Evolutionary conservation across 345 rosid species (phyloP).

Genomic region (Eucalyptus tenuipes): DNA sequence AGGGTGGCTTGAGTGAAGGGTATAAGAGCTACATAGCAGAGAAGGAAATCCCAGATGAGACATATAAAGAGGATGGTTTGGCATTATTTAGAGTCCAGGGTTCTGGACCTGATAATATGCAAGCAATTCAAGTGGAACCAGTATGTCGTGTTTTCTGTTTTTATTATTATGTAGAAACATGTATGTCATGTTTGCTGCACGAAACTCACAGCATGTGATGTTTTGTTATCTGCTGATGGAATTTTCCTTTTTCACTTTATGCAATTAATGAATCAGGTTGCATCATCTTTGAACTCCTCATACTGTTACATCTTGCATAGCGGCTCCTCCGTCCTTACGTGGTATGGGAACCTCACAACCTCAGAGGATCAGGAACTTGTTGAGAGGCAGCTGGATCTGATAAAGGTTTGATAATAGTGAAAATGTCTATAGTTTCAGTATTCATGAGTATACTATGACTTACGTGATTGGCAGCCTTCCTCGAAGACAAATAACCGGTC

Average conservation of each 20-base stretch:
- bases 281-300: conserved; percentile 82
- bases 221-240: background rate
- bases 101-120: conserved; percentile 98
- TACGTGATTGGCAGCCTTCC: background rate
- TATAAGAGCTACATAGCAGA: conserved; percentile 68
- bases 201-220: conserved; percentile 30
- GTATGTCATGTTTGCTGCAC: background rate
- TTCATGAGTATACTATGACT: background rate
- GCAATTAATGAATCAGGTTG: conserved; percentile 39
- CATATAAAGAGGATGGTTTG: conserved; percentile 63
- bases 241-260: background rate
- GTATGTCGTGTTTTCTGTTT: conserved; percentile 30
- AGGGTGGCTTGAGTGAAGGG: conserved; percentile 92
- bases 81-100: conserved; percentile 92
- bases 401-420: conserved; percentile 48
- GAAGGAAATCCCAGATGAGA: conserved; percentile 69
- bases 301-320: conserved; percentile 87
- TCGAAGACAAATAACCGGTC: background rate
- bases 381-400: conserved; percentile 93
- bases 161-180: background rate
- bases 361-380: conserved; percentile 73
- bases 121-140: conserved; percentile 92
- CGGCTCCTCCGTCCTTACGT: conserved; percentile 67
- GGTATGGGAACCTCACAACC: conserved; percentile 82
- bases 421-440: background rate